Evolutionary conservation across 2,329 filamentous ascomycete species (phyloP).

Genomic region (Venturia carpophila): DNA sequence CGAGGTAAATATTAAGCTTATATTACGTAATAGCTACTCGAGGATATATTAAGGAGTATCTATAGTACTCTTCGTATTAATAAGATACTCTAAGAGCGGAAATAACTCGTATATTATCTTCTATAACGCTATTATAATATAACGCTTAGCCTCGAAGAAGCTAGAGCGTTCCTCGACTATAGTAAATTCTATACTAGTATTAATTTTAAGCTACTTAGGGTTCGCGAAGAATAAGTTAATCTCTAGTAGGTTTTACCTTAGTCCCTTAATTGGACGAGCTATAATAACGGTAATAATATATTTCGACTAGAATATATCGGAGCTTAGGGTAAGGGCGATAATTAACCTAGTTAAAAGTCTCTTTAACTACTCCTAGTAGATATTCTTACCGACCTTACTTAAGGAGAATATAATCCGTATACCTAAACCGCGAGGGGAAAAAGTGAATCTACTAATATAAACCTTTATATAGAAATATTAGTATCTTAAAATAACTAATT

Average conservation of each 20-base stretch:
- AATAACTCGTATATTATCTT: constrained; percentile 50
- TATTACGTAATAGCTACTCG: constrained; percentile 41
- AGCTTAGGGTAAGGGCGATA: constrained; percentile 46
- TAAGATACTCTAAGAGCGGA: constrained; percentile 54
- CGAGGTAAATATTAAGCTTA: constrained; percentile 39
- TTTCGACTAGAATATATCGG: constrained; percentile 55
- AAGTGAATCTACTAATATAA: no score
- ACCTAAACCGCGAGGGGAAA: constrained; percentile 55
- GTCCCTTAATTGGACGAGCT: constrained; percentile 54
- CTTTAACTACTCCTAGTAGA: constrained; percentile 39
- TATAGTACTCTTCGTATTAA: no score
- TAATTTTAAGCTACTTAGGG: constrained; percentile 53
- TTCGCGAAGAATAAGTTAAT: constrained; percentile 69
- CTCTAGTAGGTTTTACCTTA: constrained; percentile 59
- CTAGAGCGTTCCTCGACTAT: constrained; percentile 71
- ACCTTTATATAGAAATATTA: no score
- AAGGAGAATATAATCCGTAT: constrained; percentile 44
- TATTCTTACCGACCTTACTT: constrained; percentile 18
- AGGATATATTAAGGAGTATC: constrained; percentile 47
- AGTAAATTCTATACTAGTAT: constrained; percentile 60
- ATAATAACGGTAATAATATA: constrained; percentile 68
- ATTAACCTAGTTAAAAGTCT: constrained; percentile 48
- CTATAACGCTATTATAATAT: constrained; percentile 68
- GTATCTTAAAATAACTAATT: no score
- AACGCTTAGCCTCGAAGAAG: constrained; percentile 69